phyloP scores from a whole-genome alignment of 148 eudicot species.

The Limonium bicolor region DNA sequence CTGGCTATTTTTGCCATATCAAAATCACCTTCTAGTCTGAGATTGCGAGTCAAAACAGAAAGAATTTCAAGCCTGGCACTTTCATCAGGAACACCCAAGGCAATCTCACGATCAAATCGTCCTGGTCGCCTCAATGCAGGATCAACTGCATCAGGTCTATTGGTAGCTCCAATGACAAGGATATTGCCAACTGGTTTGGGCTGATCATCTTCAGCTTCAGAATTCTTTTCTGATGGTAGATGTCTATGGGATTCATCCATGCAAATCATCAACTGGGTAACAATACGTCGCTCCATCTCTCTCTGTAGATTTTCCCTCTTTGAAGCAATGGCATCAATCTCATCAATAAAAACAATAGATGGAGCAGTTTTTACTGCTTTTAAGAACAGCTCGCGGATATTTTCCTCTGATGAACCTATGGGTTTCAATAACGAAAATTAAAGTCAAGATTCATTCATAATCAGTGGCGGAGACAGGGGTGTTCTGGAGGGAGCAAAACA shows the following conservation, averaged over 20 bases:
- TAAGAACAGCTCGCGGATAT: conserved; percentile 66
- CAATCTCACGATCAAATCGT: conserved; percentile 71
- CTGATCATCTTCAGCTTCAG: conserved; percentile 19
- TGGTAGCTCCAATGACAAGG: conserved; percentile 87
- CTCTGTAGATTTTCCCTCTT: conserved; percentile 81
- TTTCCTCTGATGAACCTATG: conserved; percentile 80
- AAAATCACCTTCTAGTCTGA: conserved; percentile 60
- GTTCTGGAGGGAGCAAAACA: no score
- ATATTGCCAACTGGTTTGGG: no score
- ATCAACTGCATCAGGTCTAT: conserved; percentile 85
- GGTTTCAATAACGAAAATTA: background rate
- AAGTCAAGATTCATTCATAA: no score
- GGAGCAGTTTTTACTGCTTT: conserved; percentile 87
- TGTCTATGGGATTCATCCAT: conserved; percentile 66
- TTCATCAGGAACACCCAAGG: conserved; percentile 81
- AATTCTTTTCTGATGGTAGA: conserved; percentile 14
- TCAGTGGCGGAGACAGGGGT: no score
- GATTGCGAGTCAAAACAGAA: conserved; percentile 36
- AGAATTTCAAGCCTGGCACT: conserved; percentile 67
- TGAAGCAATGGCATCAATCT: conserved; percentile 87
- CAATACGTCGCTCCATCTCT: conserved; percentile 83
- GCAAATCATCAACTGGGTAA: conserved; percentile 82
- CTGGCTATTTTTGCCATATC: conserved; percentile 64
- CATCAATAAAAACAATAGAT: conserved; percentile 91
- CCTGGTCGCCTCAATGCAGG: conserved; percentile 88